Base-by-base conservation (phyloP, 805 yeast genomes). In the Starmera quercuum region DNA sequence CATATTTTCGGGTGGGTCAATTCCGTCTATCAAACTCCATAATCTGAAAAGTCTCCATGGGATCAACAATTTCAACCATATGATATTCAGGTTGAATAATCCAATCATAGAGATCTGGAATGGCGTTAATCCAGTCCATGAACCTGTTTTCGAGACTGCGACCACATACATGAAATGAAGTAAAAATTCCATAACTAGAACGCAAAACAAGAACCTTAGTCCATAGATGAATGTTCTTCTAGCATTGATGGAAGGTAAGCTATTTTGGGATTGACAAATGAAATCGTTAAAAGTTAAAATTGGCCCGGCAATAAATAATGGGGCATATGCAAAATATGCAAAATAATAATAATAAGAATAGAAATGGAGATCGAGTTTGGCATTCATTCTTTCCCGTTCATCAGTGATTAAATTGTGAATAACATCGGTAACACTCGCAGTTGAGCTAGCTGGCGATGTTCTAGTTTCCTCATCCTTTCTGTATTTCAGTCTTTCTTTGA, bases 1-100 rank as follows among this genome's bases (percentile, higher is more conserved):
- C 97, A 92, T 92, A 51, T 92, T 92, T 54, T 92, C 99, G 3
- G 98, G 97, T 0, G 97, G 84, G 51, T 92, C 97, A 33, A 90
- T 85, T 0, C 83, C 84, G 56, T 92, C 99, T n/a, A 84, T 45
- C 37, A 92, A 61, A 7, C 92, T 72, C 98, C 99, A 92, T 44
- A 90, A 66, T 41, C 99, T 66, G 62, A 92, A 92, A 31, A 90
- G 61, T 52, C 99, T 70, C 99, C 99, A 92, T 6, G 98, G 98
- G 34, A 92, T 81, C 36, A 92, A 68, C 26, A 92, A 59, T 54
- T 92, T 92, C 44, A 92, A 67, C 97, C 97, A 92, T 36, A 92
- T 84, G 33, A 92, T 75, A 48, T 84, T 88, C 48, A 92, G 67
- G 51, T 86, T 88, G 66, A 90, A 84, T 41, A 86, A 63, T 0